phyloP scores from a whole-genome alignment of 2,329 filamentous ascomycete genomes.

The Cladorrhinum sp. region DNA sequence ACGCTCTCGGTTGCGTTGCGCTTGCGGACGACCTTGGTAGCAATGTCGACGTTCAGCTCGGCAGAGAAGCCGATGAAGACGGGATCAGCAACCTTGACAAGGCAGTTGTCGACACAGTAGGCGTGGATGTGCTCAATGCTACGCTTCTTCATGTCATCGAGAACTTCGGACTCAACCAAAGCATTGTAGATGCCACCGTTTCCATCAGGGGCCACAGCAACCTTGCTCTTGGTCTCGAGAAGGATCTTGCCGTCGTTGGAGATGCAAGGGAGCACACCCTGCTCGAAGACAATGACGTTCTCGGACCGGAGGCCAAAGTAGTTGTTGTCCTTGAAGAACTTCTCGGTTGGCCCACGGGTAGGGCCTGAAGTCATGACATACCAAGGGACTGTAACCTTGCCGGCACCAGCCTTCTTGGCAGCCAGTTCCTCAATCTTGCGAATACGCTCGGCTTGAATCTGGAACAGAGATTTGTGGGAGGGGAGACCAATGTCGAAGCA shows the following conservation, averaged over 20 bases:
- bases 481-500: constrained; percentile 96
- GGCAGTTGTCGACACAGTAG: constrained; percentile 98
- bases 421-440: constrained; percentile 76
- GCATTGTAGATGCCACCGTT: constrained; percentile 97
- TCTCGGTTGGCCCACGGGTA: constrained; percentile 85
- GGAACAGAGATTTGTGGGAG: constrained; percentile 91
- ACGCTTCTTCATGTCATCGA: constrained; percentile 83
- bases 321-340: constrained; percentile 83
- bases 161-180: constrained; percentile 73
- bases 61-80: constrained; percentile 93
- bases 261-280: constrained; percentile 94
- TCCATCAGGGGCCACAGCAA: constrained; percentile 93
- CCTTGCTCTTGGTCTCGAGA: constrained; percentile 83
- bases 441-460: constrained; percentile 95
- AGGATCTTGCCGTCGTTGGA: constrained; percentile 97
- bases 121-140: constrained; percentile 94
- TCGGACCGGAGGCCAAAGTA: constrained; percentile 87
- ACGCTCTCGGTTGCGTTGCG: constrained; percentile 94
- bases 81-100: constrained; percentile 98
- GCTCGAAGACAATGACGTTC: constrained; percentile 92
- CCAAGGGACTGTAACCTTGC: constrained; percentile 75
- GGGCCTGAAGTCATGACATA: constrained; percentile 99
- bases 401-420: constrained; percentile 56
- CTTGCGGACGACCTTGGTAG: constrained; percentile 99
- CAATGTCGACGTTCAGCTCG: constrained; percentile 85